Conservation (phyloP, 78 protist species). For the Pigoraptor vietnamica region DNA sequence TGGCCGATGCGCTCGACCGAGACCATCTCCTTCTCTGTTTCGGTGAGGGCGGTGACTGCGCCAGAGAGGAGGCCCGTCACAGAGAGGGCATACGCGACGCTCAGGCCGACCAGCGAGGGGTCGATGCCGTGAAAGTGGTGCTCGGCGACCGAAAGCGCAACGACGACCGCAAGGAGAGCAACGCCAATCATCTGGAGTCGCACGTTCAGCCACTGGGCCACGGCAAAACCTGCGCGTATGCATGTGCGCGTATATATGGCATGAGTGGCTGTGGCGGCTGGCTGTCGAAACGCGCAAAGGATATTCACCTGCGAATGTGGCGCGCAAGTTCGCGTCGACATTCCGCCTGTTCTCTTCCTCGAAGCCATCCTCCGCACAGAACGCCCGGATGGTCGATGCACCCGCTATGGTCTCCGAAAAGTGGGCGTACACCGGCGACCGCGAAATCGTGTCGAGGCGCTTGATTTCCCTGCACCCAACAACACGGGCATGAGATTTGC, state of each 20-base stretch:
- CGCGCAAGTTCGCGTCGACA: neutral
- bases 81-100: conserved; percentile 33
- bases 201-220: neutral
- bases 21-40: conserved; percentile 33
- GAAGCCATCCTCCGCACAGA: neutral
- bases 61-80: conserved; percentile 23
- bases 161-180: neutral
- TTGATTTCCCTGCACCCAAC: conserved; percentile 22
- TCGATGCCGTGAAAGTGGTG: neutral
- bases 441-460: conserved; percentile 34
- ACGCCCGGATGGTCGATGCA: conserved; percentile 35
- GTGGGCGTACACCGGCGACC: conserved; percentile 48
- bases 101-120: conserved; percentile 40
- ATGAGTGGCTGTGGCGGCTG: too few species aligned
- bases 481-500: neutral
- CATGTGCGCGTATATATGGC: too few species aligned
- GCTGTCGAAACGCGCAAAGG: too few species aligned
- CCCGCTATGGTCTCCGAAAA: conserved; percentile 52
- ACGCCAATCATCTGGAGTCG: conserved; percentile 13
- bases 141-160: neutral
- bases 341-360: neutral
- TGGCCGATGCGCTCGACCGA: conserved; percentile 16
- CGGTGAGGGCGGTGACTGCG: conserved; percentile 11
- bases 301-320: neutral
- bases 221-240: neutral